phyloP scores from a whole-genome alignment of 139 green algal species.

The Yamagishiella unicocca region DNA sequence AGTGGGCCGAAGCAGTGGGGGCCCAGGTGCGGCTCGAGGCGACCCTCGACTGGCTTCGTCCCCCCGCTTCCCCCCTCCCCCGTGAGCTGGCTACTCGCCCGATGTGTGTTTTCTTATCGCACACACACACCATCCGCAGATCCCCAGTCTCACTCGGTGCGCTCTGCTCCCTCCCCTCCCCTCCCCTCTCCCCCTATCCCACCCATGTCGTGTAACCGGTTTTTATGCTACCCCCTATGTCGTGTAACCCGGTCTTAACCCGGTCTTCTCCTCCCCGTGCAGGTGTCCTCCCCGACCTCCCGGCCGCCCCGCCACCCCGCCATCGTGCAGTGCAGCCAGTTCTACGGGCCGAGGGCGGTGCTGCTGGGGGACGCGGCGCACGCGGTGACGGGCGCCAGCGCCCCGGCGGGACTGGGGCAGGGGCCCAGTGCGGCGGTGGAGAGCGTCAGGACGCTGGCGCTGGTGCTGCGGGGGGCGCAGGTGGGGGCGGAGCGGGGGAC shows the following conservation, averaged over 20 bases:
- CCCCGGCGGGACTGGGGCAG: constrained; percentile 28
- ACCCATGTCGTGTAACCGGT: too few species aligned
- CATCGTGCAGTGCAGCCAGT: constrained; percentile 44
- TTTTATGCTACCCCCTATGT: too few species aligned
- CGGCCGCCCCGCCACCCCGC: neutral
- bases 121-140: too few species aligned
- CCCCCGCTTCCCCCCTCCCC: too few species aligned
- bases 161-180: too few species aligned
- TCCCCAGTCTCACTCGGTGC: too few species aligned
- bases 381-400: constrained; percentile 38
- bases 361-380: constrained; percentile 57
- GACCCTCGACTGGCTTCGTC: too few species aligned
- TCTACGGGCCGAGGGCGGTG: constrained; percentile 41
- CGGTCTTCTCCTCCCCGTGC: too few species aligned
- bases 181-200: too few species aligned
- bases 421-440: constrained; percentile 33
- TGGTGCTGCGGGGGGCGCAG: constrained; percentile 44
- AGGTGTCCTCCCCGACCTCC: constrained; percentile 6
- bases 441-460: constrained; percentile 44
- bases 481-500: neutral
- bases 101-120: too few species aligned
- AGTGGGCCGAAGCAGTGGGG: constrained; percentile 32
- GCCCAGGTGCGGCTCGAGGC: constrained; percentile 4
- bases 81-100: too few species aligned
- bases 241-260: too few species aligned